phyloP scores from a whole-genome alignment of 1,284 basidiomycete species.

The Ustilago bromivora region DNA sequence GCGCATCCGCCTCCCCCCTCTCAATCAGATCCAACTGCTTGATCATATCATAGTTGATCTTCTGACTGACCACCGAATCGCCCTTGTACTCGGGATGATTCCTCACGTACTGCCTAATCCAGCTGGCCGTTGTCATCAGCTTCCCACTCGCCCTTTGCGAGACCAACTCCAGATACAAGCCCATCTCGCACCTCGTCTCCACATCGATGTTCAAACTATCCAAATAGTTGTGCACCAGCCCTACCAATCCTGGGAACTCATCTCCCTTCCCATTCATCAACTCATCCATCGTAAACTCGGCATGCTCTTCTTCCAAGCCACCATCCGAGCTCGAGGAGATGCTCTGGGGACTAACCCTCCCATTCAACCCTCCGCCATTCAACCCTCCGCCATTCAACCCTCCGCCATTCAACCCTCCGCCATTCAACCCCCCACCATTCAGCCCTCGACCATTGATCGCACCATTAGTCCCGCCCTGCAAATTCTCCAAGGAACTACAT shows the following conservation, averaged over 20 bases:
- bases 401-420: background rate
- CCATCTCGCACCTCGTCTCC: slow-evolving; percentile 77
- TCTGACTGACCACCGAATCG: slow-evolving; percentile 88
- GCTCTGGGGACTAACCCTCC: slow-evolving; percentile 35
- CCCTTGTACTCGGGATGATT: slow-evolving; percentile 89
- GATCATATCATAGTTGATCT: slow-evolving; percentile 95
- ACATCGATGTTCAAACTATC: slow-evolving; percentile 85
- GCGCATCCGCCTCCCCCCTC: slow-evolving; percentile 63
- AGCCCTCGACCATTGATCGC: background rate
- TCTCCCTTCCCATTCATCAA: slow-evolving; percentile 89
- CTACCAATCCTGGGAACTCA: slow-evolving; percentile 85
- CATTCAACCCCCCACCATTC: slow-evolving; percentile 9
- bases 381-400: slow-evolving; percentile 7
- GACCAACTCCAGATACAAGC: slow-evolving; percentile 69
- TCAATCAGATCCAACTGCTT: slow-evolving; percentile 87
- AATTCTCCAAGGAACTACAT: slow-evolving; percentile 25
- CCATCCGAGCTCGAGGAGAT: slow-evolving; percentile 19
- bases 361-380: background rate
- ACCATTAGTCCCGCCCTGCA: slow-evolving; percentile 12
- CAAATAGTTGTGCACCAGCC: slow-evolving; percentile 86
- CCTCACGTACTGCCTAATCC: slow-evolving; percentile 91
- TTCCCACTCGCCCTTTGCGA: slow-evolving; percentile 84
- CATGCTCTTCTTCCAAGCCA: slow-evolving; percentile 79
- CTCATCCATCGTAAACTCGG: slow-evolving; percentile 90
- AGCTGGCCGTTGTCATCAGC: slow-evolving; percentile 88